A percentile compares a stretch with the other conserved stretches of the same genome.
phyloP scores from a whole-genome alignment of 805 yeast species.

The Saccharomycopsis fermentans region DNA sequence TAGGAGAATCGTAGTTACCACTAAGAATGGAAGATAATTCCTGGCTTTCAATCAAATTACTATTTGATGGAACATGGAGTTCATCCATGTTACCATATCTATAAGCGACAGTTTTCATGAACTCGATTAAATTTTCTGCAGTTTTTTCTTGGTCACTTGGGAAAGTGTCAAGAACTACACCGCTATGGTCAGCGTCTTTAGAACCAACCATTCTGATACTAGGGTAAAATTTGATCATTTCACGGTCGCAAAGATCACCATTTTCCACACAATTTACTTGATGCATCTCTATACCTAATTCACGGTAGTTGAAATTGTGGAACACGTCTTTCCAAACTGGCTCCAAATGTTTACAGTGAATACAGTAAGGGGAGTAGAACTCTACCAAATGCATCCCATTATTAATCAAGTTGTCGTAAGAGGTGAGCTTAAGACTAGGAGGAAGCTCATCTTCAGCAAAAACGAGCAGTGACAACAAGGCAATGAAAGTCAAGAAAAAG shows the following conservation, averaged over 20 bases:
- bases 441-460: conserved; percentile 28
- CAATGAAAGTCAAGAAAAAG: neutral
- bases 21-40: conserved; percentile 39
- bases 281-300: conserved; percentile 42
- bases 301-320: conserved; percentile 35
- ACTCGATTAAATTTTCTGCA: conserved; percentile 39
- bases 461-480: neutral
- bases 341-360: conserved; percentile 68
- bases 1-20: conserved; percentile 41
- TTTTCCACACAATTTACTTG: conserved; percentile 81
- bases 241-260: conserved; percentile 75
- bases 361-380: conserved; percentile 83
- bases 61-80: conserved; percentile 32
- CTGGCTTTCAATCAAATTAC: conserved; percentile 31
- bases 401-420: conserved; percentile 40
- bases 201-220: conserved; percentile 61
- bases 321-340: conserved; percentile 77
- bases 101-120: conserved; percentile 43
- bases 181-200: conserved; percentile 29
- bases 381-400: conserved; percentile 67
- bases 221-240: conserved; percentile 61
- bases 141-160: conserved; percentile 39
- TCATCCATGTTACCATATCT: conserved; percentile 32
- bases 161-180: conserved; percentile 33
- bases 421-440: conserved; percentile 35